Conservation (phyloP, 495 filamentous ascomycete species). For the Penicillium nucicola region DNA sequence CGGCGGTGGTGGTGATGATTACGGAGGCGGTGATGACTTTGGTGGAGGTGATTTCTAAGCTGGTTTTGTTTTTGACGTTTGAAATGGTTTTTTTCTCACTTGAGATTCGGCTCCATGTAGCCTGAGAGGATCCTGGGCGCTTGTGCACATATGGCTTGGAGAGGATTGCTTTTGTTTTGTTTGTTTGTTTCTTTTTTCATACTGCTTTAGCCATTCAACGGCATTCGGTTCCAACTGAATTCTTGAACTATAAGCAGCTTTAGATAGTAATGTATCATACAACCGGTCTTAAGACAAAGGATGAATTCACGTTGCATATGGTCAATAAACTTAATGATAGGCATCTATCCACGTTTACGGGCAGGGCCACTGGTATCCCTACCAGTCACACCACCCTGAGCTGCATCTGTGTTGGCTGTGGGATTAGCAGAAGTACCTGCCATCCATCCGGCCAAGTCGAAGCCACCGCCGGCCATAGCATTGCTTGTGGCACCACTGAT, state of each 20-base stretch:
- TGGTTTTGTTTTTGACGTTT: neutral
- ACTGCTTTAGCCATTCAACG: neutral
- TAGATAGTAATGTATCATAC: conserved; percentile 8
- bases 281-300: neutral
- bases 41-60: conserved; percentile 55
- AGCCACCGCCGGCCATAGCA: conserved; percentile 47
- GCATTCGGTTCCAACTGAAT: neutral
- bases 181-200: too few relatives aligned
- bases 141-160: neutral
- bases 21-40: conserved; percentile 44
- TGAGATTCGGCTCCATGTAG: neutral
- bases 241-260: neutral
- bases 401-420: conserved; percentile 19
- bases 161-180: conserved; percentile 8
- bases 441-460: conserved; percentile 86
- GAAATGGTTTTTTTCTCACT: neutral
- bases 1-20: conserved; percentile 36
- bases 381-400: conserved; percentile 31
- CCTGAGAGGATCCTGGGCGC: conserved; percentile 3
- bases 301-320: neutral
- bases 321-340: neutral
- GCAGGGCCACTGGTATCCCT: conserved; percentile 32
- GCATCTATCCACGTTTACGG: conserved; percentile 33
- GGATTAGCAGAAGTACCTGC: conserved; percentile 45
- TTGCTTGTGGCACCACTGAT: conserved; percentile 47